Base-by-base conservation (phyloP, 208 protist genomes). In the Tritrichomonas musculus region DNA sequence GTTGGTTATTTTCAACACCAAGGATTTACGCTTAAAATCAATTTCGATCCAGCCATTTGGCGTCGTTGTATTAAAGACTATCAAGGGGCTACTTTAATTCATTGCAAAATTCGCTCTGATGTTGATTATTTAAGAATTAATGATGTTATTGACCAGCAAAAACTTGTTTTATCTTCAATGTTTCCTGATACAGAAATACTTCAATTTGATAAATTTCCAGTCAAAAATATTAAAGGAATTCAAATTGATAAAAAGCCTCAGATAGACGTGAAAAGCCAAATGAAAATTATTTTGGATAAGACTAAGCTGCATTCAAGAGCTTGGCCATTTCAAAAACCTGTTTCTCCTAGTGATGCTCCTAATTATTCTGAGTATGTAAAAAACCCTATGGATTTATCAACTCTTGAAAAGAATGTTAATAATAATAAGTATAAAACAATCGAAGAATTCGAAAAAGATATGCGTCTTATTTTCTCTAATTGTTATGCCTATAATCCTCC, bases 1-100 rank as follows among this genome's bases (percentile, higher is more conserved):
- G 96, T 98, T 60, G 97, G 96, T 36, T 98, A 97, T 92, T 98
- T 98, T 93, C 95, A 97, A 73, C 97, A 97, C 92, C 96, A 97
- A 93, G 96, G 94, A n/a, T 95, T 95, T 60, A 41, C 77, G 0
- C 94, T 94, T 77, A 57, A 88, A 22, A 88, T 88, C 11, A 53
- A 47, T 49, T 88, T 88, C 20, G 20, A 47, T 33, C 92, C 77
- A 47, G 93, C 95, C n/a, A 93, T 94, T 17, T 98, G 97, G 96
- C 94, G 94, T 27, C 96, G 96, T 9, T 97, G 96, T 92, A 97
- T 98, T 92, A 98, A 98, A 93, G 97, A 97, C 75, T 98, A 98
- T 93, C 96, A 97, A 36, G 97, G 96, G 41, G 97, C 94, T 47
- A 97, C 96, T 13, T 49, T 97, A 25, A 97, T 97, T 96, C 95